A percentile compares a stretch with the other conserved stretches of the same genome.
phyloP scores from a whole-genome alignment of 2,329 filamentous ascomycete genomes.

The Tolypocladium pustulatum region DNA sequence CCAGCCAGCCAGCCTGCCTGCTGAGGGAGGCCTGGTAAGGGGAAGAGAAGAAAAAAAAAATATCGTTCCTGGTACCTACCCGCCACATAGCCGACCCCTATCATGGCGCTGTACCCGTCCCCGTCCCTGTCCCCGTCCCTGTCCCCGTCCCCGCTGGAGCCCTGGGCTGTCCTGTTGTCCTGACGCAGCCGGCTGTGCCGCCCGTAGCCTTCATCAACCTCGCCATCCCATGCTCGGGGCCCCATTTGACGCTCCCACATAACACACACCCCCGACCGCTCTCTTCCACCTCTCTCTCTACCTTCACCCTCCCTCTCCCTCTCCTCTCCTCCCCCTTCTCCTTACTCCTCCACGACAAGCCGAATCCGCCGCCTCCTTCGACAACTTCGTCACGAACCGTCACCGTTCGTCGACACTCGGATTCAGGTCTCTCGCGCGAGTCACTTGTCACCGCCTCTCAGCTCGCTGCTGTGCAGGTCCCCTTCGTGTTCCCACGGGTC shows the following conservation, averaged over 20 bases:
- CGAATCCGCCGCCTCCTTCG: conserved; percentile 25
- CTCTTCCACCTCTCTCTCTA: conserved; percentile 1
- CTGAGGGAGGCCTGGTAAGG: conserved; percentile 1
- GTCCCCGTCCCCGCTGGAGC: neutral
- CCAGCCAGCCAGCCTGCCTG: conserved; percentile 9
- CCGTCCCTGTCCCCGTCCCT: no score
- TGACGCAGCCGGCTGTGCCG: conserved; percentile 9
- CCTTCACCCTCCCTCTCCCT: conserved; percentile 1
- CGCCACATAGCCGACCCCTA: neutral
- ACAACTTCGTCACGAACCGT: conserved; percentile 22
- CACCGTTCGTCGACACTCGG: conserved; percentile 14
- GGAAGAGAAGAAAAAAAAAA: neutral
- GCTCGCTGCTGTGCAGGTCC: conserved; percentile 15
- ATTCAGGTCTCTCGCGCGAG: conserved; percentile 20
- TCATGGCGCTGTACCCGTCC: neutral
- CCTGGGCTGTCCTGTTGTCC: neutral
- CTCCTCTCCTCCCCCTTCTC: conserved; percentile 10
- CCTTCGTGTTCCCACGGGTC: conserved; percentile 4
- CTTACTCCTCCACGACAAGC: conserved; percentile 17
- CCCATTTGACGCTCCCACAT: conserved; percentile 2
- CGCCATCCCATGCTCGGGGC: conserved; percentile 10
- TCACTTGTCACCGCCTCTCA: conserved; percentile 16
- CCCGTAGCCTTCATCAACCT: conserved; percentile 16
- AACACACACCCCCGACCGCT: conserved; percentile 5
- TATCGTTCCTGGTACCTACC: neutral